phyloP scores from a whole-genome alignment of 2,329 filamentous ascomycete species.

The Leptographium wingfieldii region DNA sequence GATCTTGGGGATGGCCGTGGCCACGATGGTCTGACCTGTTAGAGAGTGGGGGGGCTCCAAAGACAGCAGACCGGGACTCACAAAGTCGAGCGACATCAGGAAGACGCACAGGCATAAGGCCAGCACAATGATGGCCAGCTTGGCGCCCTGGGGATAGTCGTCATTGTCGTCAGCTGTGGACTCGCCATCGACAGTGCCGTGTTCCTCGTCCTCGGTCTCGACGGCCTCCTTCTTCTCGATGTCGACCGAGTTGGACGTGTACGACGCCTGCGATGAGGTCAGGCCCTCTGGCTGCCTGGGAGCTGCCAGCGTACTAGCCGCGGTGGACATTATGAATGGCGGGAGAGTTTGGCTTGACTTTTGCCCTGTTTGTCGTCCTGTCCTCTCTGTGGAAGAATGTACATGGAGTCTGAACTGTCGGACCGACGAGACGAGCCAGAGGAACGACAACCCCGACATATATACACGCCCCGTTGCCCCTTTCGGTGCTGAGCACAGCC shows the following conservation, averaged over 20 bases:
- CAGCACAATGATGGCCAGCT: constrained; percentile 30
- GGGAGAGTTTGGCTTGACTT: too few relatives aligned
- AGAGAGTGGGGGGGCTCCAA: too few relatives aligned
- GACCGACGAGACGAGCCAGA: neutral
- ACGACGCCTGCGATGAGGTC: constrained; percentile 7
- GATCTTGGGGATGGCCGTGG: constrained; percentile 43
- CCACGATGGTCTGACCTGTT: constrained; percentile 36
- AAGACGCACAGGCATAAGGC: constrained; percentile 36
- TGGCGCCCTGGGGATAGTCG: constrained; percentile 27
- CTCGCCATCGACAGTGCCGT: neutral
- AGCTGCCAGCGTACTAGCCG: neutral
- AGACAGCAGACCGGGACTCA: constrained; percentile 12
- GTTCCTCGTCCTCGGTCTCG: constrained; percentile 7
- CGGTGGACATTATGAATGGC: neutral
- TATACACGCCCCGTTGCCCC: neutral
- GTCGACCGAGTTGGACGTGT: constrained; percentile 3
- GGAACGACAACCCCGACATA: neutral
- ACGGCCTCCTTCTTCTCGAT: constrained; percentile 6
- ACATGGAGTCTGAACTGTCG: too few relatives aligned
- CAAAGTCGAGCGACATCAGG: constrained; percentile 35
- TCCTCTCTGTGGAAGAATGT: too few relatives aligned
- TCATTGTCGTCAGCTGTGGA: constrained; percentile 10
- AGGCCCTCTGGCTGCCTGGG: neutral
- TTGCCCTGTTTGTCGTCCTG: neutral
- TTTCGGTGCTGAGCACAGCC: neutral